Base-by-base conservation (phyloP, 2,329 filamentous ascomycete species). In the Rutstroemia sp. region DNA sequence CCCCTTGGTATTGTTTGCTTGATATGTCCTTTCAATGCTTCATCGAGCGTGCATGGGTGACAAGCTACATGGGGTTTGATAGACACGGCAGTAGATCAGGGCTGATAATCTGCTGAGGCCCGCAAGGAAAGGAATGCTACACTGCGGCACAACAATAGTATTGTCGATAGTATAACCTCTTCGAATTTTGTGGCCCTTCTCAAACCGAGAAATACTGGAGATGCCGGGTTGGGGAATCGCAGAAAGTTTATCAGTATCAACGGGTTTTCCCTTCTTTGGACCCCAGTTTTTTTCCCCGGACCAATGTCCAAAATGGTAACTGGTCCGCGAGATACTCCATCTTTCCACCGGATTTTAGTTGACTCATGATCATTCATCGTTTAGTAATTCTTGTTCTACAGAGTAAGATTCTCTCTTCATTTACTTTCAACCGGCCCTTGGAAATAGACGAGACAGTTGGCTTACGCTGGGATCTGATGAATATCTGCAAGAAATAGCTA, bases 301-400 rank as follows among this genome's bases (percentile, higher is more conserved):
- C 41, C 52, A 8, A 44, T 50, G 16, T 55, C 52, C 8, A 44
- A 55, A 50, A 44, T 50, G 46, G 52, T n/a, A 55, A 25, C 7
- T 44, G 25, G 37, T 23, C 52, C 52, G 52, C 42, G 52, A 42
- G 25, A 50, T 50, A 16, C 52, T 54, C n/a, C 45, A 34, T 50
- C 52, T 44, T 50, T 19, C 16, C 34, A 19, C 47, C 16, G 39
- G 27, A 41, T 25, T 23, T 50, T n/a, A 42, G 34, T 3, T 19
- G 46, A 44, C 52, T 50, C 46, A 50, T 55, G 52, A 50, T 55
- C 37, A 50, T 50, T 23, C 19, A 7, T 23, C 42, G n/a, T 42
- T 27, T 42, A n/a, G 27, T 14, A 19, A 41, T 41, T 41, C 17
- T 41, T n/a, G 17, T 19, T 41, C 17, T n/a, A 39, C 37, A 12